Conservation (phyloP, 2,329 filamentous ascomycete genomes). For the Claviceps sorghi region DNA sequence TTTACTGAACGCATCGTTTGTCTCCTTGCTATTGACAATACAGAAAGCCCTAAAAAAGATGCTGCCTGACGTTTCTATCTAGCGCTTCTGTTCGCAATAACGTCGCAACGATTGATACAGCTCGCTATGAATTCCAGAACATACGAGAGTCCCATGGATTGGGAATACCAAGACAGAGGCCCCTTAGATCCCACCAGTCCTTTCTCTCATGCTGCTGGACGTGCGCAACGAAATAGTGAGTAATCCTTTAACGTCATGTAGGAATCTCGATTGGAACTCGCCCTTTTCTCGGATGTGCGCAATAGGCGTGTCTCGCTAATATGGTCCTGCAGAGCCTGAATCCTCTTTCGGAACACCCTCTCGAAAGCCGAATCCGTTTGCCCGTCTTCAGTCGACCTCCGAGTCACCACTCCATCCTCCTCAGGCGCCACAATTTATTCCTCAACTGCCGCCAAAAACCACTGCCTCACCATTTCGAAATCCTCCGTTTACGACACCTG, state of each 20-base stretch:
- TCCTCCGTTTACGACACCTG: conserved; percentile 49
- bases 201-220: conserved; percentile 38
- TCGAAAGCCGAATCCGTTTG: conserved; percentile 21
- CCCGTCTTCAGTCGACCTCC: conserved; percentile 22
- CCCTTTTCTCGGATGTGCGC: too few relatives aligned
- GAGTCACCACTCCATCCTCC: conserved; percentile 26
- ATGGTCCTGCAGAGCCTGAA: conserved; percentile 18
- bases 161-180: conserved; percentile 45
- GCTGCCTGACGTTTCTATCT: not conserved
- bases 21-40: conserved; percentile 15
- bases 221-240: conserved; percentile 27
- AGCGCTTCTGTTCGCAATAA: not conserved
- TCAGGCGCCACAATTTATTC: conserved; percentile 31
- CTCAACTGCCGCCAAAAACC: conserved; percentile 25
- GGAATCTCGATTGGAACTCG: not conserved
- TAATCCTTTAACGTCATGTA: conserved; percentile 5
- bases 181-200: conserved; percentile 48
- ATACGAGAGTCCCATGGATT: conserved; percentile 50
- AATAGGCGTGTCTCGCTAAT: conserved; percentile 10
- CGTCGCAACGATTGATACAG: not conserved
- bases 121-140: conserved; percentile 37
- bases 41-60: conserved; percentile 1
- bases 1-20: conserved; percentile 15
- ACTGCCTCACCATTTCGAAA: conserved; percentile 44
- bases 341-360: conserved; percentile 22